Evolutionary conservation across 306 rosid genomes (phyloP).

Genomic region (Vachellia collinsii): DNA sequence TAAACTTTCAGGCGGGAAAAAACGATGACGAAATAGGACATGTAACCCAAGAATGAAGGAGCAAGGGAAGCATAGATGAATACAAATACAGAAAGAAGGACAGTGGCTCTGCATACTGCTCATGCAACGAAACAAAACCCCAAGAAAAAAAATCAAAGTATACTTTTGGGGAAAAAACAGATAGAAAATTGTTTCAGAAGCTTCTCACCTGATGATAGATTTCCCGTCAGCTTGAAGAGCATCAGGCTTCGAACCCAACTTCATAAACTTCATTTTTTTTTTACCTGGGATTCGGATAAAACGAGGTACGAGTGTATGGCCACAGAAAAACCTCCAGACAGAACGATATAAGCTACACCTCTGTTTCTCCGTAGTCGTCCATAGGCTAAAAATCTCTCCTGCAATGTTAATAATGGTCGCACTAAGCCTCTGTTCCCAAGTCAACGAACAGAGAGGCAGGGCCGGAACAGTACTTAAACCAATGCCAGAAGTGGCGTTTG

Average conservation of each 20-base stretch:
- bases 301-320: not conserved
- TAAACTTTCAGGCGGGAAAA: not conserved
- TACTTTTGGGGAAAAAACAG: not conserved
- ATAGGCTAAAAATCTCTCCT: slow-evolving; percentile 6
- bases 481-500: slow-evolving; percentile 33
- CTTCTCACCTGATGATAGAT: slow-evolving; percentile 60
- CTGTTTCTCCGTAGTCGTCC: slow-evolving; percentile 35
- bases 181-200: slow-evolving; percentile 5
- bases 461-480: not conserved
- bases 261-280: slow-evolving; percentile 95
- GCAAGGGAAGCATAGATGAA: not conserved
- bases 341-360: slow-evolving; percentile 28
- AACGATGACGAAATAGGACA: not conserved
- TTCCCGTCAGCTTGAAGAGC: slow-evolving; percentile 85
- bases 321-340: slow-evolving; percentile 11
- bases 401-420: not conserved
- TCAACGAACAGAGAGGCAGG: slow-evolving; percentile 13
- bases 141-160: not conserved
- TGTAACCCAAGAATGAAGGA: slow-evolving; percentile 1
- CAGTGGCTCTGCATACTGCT: not conserved
- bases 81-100: not conserved
- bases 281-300: not conserved
- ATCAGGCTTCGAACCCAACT: slow-evolving; percentile 94
- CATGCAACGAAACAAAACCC: not conserved
- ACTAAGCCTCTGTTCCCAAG: slow-evolving; percentile 11